These are phyloP conservation scores for Ganoderma boninense DNA, from an alignment of 1,284 basidiomycete species.

Conservation along the genomic window DNA sequence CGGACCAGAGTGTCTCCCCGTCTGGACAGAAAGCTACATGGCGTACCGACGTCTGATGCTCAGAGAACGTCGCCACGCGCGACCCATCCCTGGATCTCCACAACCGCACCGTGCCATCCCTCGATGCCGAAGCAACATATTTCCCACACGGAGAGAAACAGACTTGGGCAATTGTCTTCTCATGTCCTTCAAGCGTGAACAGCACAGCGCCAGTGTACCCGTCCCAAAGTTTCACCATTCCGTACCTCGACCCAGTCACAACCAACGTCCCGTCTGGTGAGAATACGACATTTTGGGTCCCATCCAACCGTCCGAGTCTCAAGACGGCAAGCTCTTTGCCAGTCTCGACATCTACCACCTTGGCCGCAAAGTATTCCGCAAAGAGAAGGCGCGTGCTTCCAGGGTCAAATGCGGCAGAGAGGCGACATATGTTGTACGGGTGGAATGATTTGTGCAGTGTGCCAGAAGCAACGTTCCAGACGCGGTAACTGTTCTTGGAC, in stretches of 20 bases:
- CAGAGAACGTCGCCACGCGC: constrained; percentile 14
- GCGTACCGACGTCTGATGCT: constrained; percentile 19
- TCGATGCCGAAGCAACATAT: constrained; percentile 31
- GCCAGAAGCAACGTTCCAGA: neutral
- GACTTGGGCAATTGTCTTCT: constrained; percentile 26
- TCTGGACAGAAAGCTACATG: constrained; percentile 31
- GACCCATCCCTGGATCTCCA: constrained; percentile 31
- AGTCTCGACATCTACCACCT: constrained; percentile 29
- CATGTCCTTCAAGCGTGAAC: constrained; percentile 30
- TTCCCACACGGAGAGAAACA: constrained; percentile 35
- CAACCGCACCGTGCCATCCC: constrained; percentile 36
- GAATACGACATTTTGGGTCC: constrained; percentile 19
- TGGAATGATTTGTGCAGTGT: neutral
- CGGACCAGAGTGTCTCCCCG: constrained; percentile 24
- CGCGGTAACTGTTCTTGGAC: neutral
- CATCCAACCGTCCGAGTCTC: neutral
- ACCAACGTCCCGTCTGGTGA: constrained; percentile 25
- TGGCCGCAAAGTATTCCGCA: constrained; percentile 29
- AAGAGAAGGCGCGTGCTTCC: constrained; percentile 34
- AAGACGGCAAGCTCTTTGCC: constrained; percentile 28
- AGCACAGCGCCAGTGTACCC: constrained; percentile 26
- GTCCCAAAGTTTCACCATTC: constrained; percentile 25
- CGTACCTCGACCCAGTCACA: constrained; percentile 20
- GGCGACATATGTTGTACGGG: no score
- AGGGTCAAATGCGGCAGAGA: constrained; percentile 34